Evolutionary conservation across 176 grass and related monocot genomes (phyloP), one percentile per base, ranked within the genome.

Genomic region (Calamus simplicifolius): DNA sequence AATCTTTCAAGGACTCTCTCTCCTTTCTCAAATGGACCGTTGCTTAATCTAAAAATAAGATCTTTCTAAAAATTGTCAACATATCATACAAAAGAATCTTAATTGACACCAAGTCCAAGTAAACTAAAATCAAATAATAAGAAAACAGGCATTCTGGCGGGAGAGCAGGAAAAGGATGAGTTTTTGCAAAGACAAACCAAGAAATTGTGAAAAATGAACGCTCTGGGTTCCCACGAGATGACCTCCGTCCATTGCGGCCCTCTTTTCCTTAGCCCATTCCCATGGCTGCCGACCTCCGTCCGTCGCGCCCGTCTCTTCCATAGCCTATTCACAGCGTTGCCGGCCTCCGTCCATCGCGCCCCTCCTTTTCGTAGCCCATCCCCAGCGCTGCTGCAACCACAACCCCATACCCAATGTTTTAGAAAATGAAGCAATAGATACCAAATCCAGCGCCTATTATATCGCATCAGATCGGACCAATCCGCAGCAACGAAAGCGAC

Each of bases 221-320:
- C 75, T 51, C 91, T 73, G 8, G 91, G 91, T 49, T 90, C 86
- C 91, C 91, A 96, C 5, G 91, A 96, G 54, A 96, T 56, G n/a
- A 96, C 69, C 69, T 96, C 84, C n/a, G 92, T 88, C 92, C 87
- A 97, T 68, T 97, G 92, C n/a, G 59, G 67, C 13, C 92, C 83
- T 3, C 78, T 85, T 69, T 90, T 75, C 18, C 83, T 87, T 12
- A 97, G 57, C 5, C 83, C 87, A 56, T 82, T 75, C 61, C 77
- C 81, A 73, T 60, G 62, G 16, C 21, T 61, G 63, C 31, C 0
- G 12, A 23, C 21, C 21, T 23, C 21, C 21, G 21, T 23, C 21
- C 21, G 21, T 23, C 21, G 21, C 21, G 21, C 21, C 21, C 21
- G 21, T 23, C 21, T 23, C 21, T 23, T 23, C 21, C 21, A 23